Evolutionary conservation across 129 eudicot species (phyloP).

Genomic region (Flaveria bidentis): DNA sequence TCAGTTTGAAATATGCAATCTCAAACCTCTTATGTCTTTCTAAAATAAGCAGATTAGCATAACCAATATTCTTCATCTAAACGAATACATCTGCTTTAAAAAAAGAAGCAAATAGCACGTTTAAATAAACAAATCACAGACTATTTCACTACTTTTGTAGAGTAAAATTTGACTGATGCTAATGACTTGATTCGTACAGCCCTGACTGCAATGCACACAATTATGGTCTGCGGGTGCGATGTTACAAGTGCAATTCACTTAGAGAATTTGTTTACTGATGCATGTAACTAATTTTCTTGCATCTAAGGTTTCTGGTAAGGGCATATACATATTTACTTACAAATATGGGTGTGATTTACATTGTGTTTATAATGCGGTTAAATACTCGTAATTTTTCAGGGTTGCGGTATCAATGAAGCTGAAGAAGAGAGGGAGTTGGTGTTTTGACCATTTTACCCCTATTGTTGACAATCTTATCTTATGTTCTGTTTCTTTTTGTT

Average conservation of each 20-base stretch:
- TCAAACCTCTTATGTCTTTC: too few species aligned
- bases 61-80: background rate
- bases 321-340: background rate
- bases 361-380: background rate
- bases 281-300: slow-evolving; percentile 6
- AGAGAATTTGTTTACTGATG: slow-evolving; percentile 21
- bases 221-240: slow-evolving; percentile 9
- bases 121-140: background rate
- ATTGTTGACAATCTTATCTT: background rate
- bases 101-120: background rate
- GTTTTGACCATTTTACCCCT: slow-evolving; percentile 14
- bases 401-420: background rate
- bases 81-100: too few species aligned
- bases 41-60: background rate
- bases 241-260: slow-evolving; percentile 22
- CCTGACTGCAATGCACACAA: slow-evolving; percentile 30
- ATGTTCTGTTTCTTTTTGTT: slow-evolving; percentile 16
- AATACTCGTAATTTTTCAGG: slow-evolving; percentile 14
- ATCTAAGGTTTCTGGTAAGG: slow-evolving; percentile 23
- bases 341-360: background rate
- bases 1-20: too few species aligned
- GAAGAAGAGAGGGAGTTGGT: slow-evolving; percentile 10
- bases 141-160: background rate
- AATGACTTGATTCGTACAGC: slow-evolving; percentile 19
- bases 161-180: slow-evolving; percentile 2